phyloP scores from a whole-genome alignment of 176 grass and related monocot genomes.

The Saccharum officinarum region DNA sequence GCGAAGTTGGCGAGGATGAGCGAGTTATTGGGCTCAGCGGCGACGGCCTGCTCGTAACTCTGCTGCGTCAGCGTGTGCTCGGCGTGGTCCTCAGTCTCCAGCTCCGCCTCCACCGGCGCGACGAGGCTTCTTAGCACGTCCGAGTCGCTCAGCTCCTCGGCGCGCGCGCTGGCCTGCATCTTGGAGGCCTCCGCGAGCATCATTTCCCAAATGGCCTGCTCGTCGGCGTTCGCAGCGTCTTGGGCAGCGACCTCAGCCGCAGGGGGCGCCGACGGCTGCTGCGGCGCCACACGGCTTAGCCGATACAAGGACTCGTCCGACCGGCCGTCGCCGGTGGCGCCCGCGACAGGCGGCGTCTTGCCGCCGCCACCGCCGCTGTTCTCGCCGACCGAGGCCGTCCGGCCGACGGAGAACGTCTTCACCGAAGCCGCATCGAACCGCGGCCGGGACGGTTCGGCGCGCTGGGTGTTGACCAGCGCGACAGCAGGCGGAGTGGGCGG shows the following conservation, averaged over 20 bases:
- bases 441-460: conserved; percentile 2
- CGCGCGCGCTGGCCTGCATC: conserved; percentile 48
- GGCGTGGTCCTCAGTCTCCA: conserved; percentile 50
- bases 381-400: conserved; percentile 65
- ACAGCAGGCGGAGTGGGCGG: not conserved
- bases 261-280: conserved; percentile 5
- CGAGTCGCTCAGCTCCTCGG: conserved; percentile 53
- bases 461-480: conserved; percentile 26
- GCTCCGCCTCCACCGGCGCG: conserved; percentile 56
- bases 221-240: conserved; percentile 28
- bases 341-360: conserved; percentile 50
- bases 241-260: not conserved
- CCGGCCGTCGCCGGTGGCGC: conserved; percentile 59
- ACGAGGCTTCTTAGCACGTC: conserved; percentile 53
- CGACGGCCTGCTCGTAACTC: conserved; percentile 57
- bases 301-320: conserved; percentile 41
- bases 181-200: conserved; percentile 56
- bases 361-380: conserved; percentile 58
- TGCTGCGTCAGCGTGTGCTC: conserved; percentile 54
- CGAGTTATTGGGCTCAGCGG: conserved; percentile 64
- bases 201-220: conserved; percentile 52
- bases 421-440: conserved; percentile 40
- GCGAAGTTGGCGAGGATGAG: conserved; percentile 91
- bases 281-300: conserved; percentile 3
- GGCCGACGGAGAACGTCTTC: conserved; percentile 55